Evolutionary conservation across 257 asterid species (phyloP).

Genomic region (Rubia yunnanensis): DNA sequence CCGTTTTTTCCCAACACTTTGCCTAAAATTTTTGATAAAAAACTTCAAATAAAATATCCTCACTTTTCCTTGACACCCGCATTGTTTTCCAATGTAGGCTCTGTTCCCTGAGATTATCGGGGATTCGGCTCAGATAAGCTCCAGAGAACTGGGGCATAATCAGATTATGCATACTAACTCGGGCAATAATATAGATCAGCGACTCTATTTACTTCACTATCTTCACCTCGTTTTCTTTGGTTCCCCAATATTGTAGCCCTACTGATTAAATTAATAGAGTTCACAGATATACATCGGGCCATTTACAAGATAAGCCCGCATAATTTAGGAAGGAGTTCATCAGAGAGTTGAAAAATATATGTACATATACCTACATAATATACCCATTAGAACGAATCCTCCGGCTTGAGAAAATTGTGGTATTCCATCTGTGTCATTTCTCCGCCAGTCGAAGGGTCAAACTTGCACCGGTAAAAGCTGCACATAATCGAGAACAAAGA

Average conservation of each 20-base stretch:
- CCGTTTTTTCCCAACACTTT: too few species aligned
- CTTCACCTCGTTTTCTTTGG: not conserved
- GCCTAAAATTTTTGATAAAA: too few species aligned
- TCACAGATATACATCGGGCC: not conserved
- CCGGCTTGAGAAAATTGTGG: constrained; percentile 71
- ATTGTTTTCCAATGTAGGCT: too few species aligned
- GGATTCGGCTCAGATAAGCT: too few species aligned
- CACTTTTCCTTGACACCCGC: too few species aligned
- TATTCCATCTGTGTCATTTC: constrained; percentile 79
- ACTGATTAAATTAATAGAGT: not conserved
- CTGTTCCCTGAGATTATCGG: too few species aligned
- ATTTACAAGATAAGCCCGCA: constrained; percentile 8
- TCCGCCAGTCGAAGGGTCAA: constrained; percentile 59
- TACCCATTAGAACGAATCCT: constrained; percentile 40
- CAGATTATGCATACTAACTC: not conserved
- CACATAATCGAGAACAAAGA: constrained; percentile 10
- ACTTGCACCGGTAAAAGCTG: constrained; percentile 86
- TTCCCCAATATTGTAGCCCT: not conserved
- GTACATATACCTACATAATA: not conserved
- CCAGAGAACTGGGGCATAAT: too few species aligned
- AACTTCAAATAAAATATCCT: too few species aligned
- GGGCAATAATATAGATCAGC: not conserved
- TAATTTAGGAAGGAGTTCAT: not conserved
- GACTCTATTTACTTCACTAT: not conserved
- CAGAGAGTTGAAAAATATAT: not conserved